Conservation (phyloP, 2,329 filamentous ascomycete genomes). For the Scopulariopsis brevicaulis region DNA sequence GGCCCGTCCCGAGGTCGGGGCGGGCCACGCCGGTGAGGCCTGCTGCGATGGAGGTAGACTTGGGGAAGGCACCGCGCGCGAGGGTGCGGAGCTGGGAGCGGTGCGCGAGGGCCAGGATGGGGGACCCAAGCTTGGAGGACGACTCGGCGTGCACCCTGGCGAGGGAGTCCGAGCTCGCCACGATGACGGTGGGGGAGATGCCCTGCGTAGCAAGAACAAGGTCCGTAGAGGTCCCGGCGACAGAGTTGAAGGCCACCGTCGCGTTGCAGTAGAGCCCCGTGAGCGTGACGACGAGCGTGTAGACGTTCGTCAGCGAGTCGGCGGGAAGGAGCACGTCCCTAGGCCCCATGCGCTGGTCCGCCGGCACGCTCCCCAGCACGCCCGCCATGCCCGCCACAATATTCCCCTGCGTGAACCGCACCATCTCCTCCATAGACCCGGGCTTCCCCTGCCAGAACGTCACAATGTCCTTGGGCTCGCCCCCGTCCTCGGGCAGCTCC, state of each 20-base stretch:
- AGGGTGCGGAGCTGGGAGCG: constrained; percentile 65
- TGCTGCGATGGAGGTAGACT: constrained; percentile 32
- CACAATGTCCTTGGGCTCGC: constrained; percentile 42
- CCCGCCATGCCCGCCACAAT: constrained; percentile 78
- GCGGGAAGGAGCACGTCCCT: constrained; percentile 78
- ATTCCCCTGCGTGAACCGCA: constrained; percentile 73
- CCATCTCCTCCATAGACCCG: constrained; percentile 51
- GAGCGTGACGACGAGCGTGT: constrained; percentile 69
- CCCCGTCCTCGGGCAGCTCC: constrained; percentile 52
- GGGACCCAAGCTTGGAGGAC: constrained; percentile 45
- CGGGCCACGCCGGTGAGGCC: constrained; percentile 38
- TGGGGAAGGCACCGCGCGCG: constrained; percentile 54
- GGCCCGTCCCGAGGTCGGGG: constrained; percentile 47
- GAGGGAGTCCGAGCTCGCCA: constrained; percentile 65
- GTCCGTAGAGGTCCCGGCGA: constrained; percentile 62
- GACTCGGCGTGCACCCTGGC: constrained; percentile 55
- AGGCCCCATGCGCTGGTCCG: constrained; percentile 58
- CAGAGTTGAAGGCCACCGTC: constrained; percentile 80
- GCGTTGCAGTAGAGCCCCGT: constrained; percentile 76
- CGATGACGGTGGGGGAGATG: constrained; percentile 70
- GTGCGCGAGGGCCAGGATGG: constrained; percentile 53
- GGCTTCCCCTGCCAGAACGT: constrained; percentile 53
- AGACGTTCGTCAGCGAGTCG: constrained; percentile 68
- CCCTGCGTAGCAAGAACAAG: constrained; percentile 62
- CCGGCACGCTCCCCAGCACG: constrained; percentile 65